Evolutionary conservation across 441 rosid species (phyloP).

Genomic region (Corymbia calophylla): DNA sequence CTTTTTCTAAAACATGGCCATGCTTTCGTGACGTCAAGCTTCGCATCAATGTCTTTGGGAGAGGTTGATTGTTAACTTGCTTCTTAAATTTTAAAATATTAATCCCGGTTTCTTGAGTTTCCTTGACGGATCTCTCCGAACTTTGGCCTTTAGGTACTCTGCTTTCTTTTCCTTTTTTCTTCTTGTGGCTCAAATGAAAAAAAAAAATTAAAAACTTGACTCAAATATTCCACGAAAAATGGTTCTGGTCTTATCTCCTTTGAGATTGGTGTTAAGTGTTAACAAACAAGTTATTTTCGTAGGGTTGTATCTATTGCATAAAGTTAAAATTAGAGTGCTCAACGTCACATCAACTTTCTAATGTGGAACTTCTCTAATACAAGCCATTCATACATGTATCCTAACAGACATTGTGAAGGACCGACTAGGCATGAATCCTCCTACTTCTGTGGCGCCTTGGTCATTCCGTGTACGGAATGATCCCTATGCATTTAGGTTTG

Average conservation of each 20-base stretch:
- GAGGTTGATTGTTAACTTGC: neutral
- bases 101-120: neutral
- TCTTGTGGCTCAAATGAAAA: neutral
- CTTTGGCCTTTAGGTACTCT: neutral
- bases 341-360: too few species aligned
- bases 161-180: neutral
- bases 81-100: neutral
- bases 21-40: neutral
- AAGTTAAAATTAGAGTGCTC: neutral
- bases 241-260: neutral
- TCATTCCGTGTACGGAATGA: neutral
- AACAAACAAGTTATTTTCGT: neutral
- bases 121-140: neutral
- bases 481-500: too few species aligned
- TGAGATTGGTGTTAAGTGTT: neutral
- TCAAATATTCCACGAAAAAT: rapidly evolving
- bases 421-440: neutral
- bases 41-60: neutral
- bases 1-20: neutral
- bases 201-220: neutral
- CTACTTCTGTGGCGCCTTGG: neutral
- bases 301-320: neutral
- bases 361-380: neutral
- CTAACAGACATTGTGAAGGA: neutral
- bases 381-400: too few species aligned